Base-by-base conservation (phyloP, 768 basidiomycete species). In the Saitozyma podzolica region DNA sequence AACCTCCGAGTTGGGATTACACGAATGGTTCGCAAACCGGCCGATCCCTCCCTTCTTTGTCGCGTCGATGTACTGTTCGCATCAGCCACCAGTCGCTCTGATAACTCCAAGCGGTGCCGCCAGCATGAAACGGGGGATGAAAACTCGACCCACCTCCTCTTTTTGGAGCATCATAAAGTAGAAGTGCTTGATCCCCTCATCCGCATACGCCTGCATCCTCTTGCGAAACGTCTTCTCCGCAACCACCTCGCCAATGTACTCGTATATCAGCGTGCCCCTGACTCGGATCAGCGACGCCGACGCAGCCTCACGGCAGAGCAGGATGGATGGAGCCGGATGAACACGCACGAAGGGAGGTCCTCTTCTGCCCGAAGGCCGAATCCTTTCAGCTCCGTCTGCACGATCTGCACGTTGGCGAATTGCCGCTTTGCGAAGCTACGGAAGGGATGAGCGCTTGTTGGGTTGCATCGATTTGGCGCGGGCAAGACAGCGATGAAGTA, bases 161-260 rank as follows among this genome's bases (percentile, higher is more conserved):
- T 91, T 92, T 81, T 99, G 96, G 61, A 99, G 80, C 90, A 95
- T 94, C 96, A 98, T 99, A 78, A 99, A 99, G 82, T 98, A 99
- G 72, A 98, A 99, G 79, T 98, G 96, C 56, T 86, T 84, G 67
- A 97, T 92, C 16, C 95, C 95, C 77, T 96, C 91, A 49, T 88
- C 86, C 2, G 86, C 94, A 76, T 99, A 99, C 9, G 89, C 88
- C 45, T 89, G 86, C 92, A 99, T 97, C 40, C 95, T 87, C 78
- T 91, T 92, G 80, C 89, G 86, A 78, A 99, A 96, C 14, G 89
- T 88, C 10, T 82, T 81, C 42, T 91, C 89, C 61, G 86, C 89
- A 69, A 99, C 90, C 19, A 99, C 92, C 65, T 99, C 96, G 40
- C 96, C 96, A 41, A 98, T 87, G 76, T 99, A 98, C 80, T 99